Percentiles rank a stretch among this genome's conserved stretches.
These are phyloP conservation scores for Eryngium alpinum DNA, from an alignment of 140 eudicot species.

Conservation along the genomic window DNA sequence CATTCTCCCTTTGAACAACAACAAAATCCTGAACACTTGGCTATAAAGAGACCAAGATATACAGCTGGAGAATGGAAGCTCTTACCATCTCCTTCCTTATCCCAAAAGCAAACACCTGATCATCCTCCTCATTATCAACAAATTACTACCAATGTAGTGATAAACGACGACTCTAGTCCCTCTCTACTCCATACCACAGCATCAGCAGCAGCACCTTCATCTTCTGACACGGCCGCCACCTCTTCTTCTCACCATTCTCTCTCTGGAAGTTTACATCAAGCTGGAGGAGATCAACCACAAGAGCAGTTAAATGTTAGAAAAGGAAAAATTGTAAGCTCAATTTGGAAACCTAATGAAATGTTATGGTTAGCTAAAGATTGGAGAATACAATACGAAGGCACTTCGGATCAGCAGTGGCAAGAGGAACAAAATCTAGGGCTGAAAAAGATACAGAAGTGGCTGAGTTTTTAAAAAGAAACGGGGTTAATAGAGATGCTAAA, in stretches of 20 bases:
- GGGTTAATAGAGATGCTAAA: slow-evolving; percentile 73
- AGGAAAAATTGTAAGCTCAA: slow-evolving; percentile 77
- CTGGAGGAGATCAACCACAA: slow-evolving; percentile 24
- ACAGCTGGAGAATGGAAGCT: slow-evolving; percentile 66
- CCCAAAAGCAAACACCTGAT: slow-evolving; percentile 26
- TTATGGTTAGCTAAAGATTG: slow-evolving; percentile 75
- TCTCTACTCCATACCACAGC: slow-evolving; percentile 27
- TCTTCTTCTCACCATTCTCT: slow-evolving; percentile 52
- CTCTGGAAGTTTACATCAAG: too few species aligned
- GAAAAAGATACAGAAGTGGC: slow-evolving; percentile 71
- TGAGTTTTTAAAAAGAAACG: slow-evolving; percentile 49
- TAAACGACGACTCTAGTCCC: slow-evolving; percentile 23
- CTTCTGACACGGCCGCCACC: slow-evolving; percentile 57
- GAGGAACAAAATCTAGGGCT: slow-evolving; percentile 63
- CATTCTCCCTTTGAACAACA: too few species aligned
- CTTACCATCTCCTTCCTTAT: slow-evolving; percentile 43
- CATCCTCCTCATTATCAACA: background rate
- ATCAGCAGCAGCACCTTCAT: slow-evolving; percentile 34
- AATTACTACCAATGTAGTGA: background rate
- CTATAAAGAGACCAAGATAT: slow-evolving; percentile 56
- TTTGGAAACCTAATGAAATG: slow-evolving; percentile 82
- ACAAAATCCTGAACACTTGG: slow-evolving; percentile 16
- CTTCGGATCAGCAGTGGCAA: slow-evolving; percentile 12
- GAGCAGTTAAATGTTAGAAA: slow-evolving; percentile 45
- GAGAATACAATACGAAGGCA: slow-evolving; percentile 74